Evolutionary conservation across 2,329 filamentous ascomycete species (phyloP), one percentile per base, ranked within the genome.

Genomic region (Berkeleyomyces rouxiae): DNA sequence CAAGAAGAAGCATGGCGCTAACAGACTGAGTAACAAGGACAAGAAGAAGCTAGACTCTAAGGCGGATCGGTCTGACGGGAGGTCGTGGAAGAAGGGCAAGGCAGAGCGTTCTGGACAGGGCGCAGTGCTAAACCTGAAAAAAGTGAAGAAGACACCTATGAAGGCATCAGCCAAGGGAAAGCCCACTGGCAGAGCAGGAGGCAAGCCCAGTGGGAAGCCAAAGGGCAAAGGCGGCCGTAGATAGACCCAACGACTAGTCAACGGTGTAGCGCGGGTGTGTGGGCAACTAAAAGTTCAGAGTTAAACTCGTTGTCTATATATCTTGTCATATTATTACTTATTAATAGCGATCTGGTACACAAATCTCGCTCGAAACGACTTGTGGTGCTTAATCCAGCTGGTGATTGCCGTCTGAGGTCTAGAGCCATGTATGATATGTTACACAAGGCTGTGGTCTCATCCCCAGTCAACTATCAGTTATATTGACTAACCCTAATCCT

Each of bases 51-150:
- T 83, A 2, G 81, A 84, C 67, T 71, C 73, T 42, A 79, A 75
- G 70, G 74, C 78, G 44, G 76, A 81, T 63, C 78, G 86, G 64
- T 76, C 74, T 7, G 83, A 84, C 61, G 84, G 82, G 4, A 79
- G 76, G 69, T 75, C 81, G 60, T 91, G 87, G 86, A 90, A 88
- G 77, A 91, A 91, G 78, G 84, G 85, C 0, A 79, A 77, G 61
- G 79, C 76, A 2, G 82, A 86, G 69, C 75, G 83, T 51, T 80
- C 78, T 3, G 79, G 80, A 0, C 80, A 81, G 68, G 79, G 78
- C 1, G 79, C 77, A 0, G 73, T 81, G 62, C 69, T 77, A 59
- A 78, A 79, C 66, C 71, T 76, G 36, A 75, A 74, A 66, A 74
- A 67, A 51, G 59, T 59, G 49, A 63, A 68, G 66, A 65, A 61